Percentiles rank a stretch among this genome's conserved stretches.
These are phyloP conservation scores for Camptophora hylomeconis DNA, from an alignment of 2,329 filamentous ascomycete genomes.

Conservation along the genomic window DNA sequence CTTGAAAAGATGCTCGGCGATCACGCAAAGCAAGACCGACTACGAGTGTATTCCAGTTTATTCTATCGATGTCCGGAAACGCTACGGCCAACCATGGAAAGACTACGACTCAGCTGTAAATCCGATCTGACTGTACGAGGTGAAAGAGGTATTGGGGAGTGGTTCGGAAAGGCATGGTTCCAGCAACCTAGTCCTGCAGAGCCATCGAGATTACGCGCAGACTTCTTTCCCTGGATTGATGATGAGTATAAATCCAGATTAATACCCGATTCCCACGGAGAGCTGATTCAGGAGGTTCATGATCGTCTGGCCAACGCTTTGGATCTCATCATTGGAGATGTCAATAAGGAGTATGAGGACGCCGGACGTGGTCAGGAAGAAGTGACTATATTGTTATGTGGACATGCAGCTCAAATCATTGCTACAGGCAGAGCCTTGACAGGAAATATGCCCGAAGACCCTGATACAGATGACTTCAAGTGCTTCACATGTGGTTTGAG, in stretches of 20 bases:
- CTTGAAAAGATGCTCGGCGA: constrained; percentile 47
- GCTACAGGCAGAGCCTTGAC: constrained; percentile 73
- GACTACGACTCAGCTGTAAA: constrained; percentile 19
- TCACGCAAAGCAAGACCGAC: constrained; percentile 46
- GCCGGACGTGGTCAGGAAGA: constrained; percentile 40
- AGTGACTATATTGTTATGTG: constrained; percentile 63
- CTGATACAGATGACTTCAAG: constrained; percentile 64
- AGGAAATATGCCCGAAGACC: constrained; percentile 58
- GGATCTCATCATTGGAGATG: constrained; percentile 20
- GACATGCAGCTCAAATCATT: constrained; percentile 83
- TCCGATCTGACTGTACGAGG: constrained; percentile 19
- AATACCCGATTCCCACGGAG: constrained; percentile 64
- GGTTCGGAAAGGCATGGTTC: constrained; percentile 80
- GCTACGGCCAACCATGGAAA: constrained; percentile 49
- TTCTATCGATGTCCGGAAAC: constrained; percentile 86
- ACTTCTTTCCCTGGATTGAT: constrained; percentile 50
- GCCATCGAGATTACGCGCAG: constrained; percentile 44
- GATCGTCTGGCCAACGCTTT: constrained; percentile 57
- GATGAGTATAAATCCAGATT: constrained; percentile 41
- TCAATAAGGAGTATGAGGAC: constrained; percentile 25
- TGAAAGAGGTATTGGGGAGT: constrained; percentile 50
- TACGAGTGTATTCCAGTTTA: constrained; percentile 60
- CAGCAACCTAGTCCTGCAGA: constrained; percentile 68
- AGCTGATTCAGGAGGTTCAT: constrained; percentile 68
- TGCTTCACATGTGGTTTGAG: constrained; percentile 75